phyloP scores from a whole-genome alignment of 2,329 filamentous ascomycete species.

The Fusarium annulatum region DNA sequence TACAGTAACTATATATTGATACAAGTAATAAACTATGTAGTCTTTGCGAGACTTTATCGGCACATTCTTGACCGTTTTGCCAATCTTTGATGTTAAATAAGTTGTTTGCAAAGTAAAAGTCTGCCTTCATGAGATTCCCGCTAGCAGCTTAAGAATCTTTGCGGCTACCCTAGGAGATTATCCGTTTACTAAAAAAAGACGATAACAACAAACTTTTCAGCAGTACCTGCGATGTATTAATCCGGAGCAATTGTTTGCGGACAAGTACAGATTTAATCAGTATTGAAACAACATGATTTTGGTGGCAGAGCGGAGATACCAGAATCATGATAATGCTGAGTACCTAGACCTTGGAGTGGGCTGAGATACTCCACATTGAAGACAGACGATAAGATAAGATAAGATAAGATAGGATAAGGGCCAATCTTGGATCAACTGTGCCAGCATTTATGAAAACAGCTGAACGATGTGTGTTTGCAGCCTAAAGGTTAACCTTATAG shows the following conservation, averaged over 20 bases:
- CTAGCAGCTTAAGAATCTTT: rapidly evolving
- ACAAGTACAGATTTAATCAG: not conserved
- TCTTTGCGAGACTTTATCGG: no score
- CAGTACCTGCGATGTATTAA: rapidly evolving
- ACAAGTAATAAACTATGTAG: not conserved
- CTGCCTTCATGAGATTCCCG: not conserved
- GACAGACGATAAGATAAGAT: not conserved
- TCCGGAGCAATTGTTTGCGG: rapidly evolving
- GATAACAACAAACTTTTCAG: rapidly evolving
- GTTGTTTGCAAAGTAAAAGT: not conserved
- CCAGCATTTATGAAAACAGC: not conserved
- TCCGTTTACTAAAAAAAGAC: not conserved
- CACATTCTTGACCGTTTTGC: no score
- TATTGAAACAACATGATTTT: not conserved
- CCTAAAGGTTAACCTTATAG: no score
- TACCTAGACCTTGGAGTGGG: not conserved
- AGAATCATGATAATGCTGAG: rapidly evolving
- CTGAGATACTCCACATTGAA: rapidly evolving
- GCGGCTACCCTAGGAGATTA: not conserved
- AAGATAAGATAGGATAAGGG: no score
- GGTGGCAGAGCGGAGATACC: not conserved
- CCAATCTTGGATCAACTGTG: rapidly evolving
- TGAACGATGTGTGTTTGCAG: no score
- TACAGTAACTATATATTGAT: rapidly evolving
- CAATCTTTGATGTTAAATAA: not conserved